Percentiles rank a stretch among this genome's conserved stretches.
phyloP scores from a whole-genome alignment of 306 rosid species.

The Vachellia pachyceras region DNA sequence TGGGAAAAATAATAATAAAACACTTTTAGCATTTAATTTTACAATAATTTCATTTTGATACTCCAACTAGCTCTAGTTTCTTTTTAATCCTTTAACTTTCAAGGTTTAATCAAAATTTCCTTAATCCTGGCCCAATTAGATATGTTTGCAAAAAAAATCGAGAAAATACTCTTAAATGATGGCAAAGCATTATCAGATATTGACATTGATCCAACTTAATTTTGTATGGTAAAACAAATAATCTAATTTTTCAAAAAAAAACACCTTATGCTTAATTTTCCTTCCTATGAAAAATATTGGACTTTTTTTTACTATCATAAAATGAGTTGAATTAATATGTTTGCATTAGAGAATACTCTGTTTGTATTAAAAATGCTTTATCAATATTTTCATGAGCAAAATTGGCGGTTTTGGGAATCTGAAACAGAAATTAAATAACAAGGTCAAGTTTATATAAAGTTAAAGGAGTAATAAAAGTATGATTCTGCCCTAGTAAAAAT shows the following conservation, averaged over 20 bases:
- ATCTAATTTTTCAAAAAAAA: not conserved
- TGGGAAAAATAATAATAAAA: not conserved
- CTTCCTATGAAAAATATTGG: not conserved
- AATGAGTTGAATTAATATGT: not conserved
- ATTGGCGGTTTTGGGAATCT: not conserved
- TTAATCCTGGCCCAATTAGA: not conserved
- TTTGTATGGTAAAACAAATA: not conserved
- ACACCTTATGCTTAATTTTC: no score
- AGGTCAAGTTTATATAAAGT: no score
- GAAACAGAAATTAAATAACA: not conserved
- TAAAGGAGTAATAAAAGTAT: no score
- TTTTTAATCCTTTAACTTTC: not conserved
- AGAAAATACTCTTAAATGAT: not conserved
- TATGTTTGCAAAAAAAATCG: not conserved
- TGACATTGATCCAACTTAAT: not conserved
- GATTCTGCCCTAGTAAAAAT: not conserved
- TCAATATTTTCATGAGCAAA: not conserved
- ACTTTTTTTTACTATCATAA: not conserved
- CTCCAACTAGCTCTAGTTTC: not conserved
- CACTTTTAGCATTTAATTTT: no score
- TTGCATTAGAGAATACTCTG: not conserved
- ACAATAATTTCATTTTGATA: no score
- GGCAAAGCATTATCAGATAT: not conserved
- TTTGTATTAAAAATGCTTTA: not conserved
- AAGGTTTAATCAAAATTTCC: not conserved